Evolutionary conservation across 345 rosid species (phyloP).

Genomic region (Kernera saxatilis): DNA sequence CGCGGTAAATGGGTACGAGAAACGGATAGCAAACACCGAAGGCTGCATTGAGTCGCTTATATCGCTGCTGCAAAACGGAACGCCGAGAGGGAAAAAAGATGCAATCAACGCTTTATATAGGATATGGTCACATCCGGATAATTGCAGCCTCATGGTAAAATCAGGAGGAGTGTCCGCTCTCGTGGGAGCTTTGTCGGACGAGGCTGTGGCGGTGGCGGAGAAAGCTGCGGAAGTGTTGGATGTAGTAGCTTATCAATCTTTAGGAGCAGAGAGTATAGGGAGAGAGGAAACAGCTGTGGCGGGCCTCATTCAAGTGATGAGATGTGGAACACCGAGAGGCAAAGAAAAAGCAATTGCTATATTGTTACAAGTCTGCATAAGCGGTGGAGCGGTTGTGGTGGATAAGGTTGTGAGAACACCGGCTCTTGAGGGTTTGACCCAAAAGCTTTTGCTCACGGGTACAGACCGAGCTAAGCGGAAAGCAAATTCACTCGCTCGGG

Average conservation of each 20-base stretch:
- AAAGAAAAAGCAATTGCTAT: conserved; percentile 61
- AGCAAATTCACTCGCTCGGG: conserved; percentile 68
- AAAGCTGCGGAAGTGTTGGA: conserved; percentile 67
- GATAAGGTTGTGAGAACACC: conserved; percentile 52
- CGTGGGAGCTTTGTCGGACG: conserved; percentile 54
- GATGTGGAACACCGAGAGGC: conserved; percentile 72
- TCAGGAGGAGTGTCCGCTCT: conserved; percentile 51
- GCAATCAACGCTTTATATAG: conserved; percentile 60
- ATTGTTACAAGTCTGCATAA: conserved; percentile 67
- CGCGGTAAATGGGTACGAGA: conserved; percentile 59
- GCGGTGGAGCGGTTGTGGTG: conserved; percentile 53
- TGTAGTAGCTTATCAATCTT: conserved; percentile 46
- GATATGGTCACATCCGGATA: conserved; percentile 62
- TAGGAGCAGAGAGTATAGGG: conserved; percentile 64
- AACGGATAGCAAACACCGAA: conserved; percentile 39
- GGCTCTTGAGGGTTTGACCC: conserved; percentile 49
- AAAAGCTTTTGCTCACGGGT: conserved; percentile 61
- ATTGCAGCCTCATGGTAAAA: conserved; percentile 54
- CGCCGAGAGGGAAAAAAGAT: conserved; percentile 75
- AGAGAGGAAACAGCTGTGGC: conserved; percentile 45
- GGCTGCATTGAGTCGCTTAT: conserved; percentile 41
- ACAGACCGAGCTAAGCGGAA: conserved; percentile 82
- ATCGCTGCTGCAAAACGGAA: conserved; percentile 49
- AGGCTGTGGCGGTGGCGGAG: conserved; percentile 65
- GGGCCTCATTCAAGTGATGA: conserved; percentile 38